These are phyloP conservation scores for Kalmusia sp. DNA, from an alignment of 2,329 filamentous ascomycete species.

Conservation along the genomic window DNA sequence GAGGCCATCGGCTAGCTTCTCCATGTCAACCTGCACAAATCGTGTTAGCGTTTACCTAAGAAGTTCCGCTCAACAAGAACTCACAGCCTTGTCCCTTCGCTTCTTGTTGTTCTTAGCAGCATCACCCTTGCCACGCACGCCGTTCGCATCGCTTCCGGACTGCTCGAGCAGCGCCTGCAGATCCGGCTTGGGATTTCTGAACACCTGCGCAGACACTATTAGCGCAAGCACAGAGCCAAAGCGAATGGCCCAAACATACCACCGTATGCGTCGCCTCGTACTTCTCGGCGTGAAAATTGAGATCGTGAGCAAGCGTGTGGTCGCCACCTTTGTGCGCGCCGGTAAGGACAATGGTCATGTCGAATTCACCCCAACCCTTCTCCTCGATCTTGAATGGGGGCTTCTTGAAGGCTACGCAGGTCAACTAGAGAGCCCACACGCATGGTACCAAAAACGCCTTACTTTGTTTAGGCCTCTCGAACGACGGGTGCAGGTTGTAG, in stretches of 20 bases:
- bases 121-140: conserved; percentile 70
- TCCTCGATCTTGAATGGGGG: conserved; percentile 90
- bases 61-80: conserved; percentile 23
- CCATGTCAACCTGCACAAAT: conserved; percentile 74
- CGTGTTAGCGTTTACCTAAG: conserved; percentile 2
- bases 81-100: conserved; percentile 67
- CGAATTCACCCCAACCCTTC: conserved; percentile 98
- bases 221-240: conserved; percentile 5
- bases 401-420: conserved; percentile 67
- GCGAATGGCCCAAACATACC: conserved; percentile 52
- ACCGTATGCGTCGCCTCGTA: conserved; percentile 86
- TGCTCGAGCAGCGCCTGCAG: conserved; percentile 80
- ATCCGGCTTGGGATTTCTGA: conserved; percentile 92
- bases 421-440: not conserved
- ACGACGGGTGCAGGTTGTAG: conserved; percentile 93
- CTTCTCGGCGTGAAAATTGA: conserved; percentile 83
- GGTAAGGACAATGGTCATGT: conserved; percentile 85
- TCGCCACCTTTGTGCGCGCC: conserved; percentile 87
- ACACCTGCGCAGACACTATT: conserved; percentile 58
- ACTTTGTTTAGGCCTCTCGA: conserved; percentile 87
- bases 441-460: conserved; percentile 26
- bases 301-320: conserved; percentile 80
- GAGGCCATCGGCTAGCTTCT: conserved; percentile 93
- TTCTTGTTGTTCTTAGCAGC: conserved; percentile 79
- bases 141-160: conserved; percentile 71